Percentiles rank a stretch among this genome's conserved stretches.
These are phyloP conservation scores for Rhodotorula diobovata DNA, from an alignment of 768 basidiomycete species.

Conservation along the genomic window DNA sequence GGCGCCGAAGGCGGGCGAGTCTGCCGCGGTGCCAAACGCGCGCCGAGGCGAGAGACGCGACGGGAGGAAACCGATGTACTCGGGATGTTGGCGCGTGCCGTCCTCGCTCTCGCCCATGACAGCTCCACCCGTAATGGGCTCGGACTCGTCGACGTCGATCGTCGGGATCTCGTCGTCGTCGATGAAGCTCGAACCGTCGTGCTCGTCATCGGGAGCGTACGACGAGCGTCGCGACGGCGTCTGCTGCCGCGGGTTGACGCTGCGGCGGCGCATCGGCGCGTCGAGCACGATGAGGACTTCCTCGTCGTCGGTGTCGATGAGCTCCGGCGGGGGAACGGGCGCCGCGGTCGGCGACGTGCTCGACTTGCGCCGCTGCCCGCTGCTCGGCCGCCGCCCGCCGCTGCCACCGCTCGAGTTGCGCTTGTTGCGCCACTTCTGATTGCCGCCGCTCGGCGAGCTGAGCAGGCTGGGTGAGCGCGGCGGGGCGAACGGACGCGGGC, in stretches of 20 bases:
- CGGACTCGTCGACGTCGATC: constrained; percentile 19
- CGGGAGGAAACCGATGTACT: constrained; percentile 30
- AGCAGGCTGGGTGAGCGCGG: background rate
- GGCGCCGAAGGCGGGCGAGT: background rate
- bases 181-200: background rate
- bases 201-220: constrained; percentile 13
- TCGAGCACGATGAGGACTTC: constrained; percentile 24
- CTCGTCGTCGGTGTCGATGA: constrained; percentile 12
- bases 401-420: constrained; percentile 2
- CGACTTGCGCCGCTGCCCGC: constrained; percentile 16
- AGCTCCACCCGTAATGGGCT: background rate
- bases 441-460: background rate
- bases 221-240: constrained; percentile 8
- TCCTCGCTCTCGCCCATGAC: constrained; percentile 1
- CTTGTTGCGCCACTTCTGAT: background rate
- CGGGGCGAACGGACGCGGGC: constrained; percentile 4
- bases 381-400: background rate
- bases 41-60: constrained; percentile 7
- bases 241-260: background rate
- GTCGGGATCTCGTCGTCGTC: constrained; percentile 28
- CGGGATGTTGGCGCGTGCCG: background rate
- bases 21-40: background rate
- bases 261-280: background rate
- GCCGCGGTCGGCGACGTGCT: background rate
- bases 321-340: background rate